A percentile compares a stretch with the other conserved stretches of the same genome.
These are phyloP conservation scores for Chalciporus chontae DNA, from an alignment of 768 basidiomycete genomes.

Conservation along the genomic window DNA sequence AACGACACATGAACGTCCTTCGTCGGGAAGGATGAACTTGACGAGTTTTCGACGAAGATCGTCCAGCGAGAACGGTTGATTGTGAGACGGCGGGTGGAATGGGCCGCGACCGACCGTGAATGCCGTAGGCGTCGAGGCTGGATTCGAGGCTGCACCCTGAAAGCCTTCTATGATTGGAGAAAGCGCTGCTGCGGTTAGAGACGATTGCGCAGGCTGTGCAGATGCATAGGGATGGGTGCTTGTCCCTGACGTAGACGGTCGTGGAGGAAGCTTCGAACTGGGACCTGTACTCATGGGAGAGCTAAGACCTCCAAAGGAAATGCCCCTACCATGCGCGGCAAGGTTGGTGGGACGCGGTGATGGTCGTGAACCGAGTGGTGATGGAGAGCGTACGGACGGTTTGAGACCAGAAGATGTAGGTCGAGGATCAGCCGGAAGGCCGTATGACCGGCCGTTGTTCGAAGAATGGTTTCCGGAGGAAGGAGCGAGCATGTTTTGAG, in stretches of 20 bases:
- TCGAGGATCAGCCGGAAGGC: conserved; percentile 60
- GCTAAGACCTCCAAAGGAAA: conserved; percentile 45
- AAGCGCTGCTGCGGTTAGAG: conserved; percentile 41
- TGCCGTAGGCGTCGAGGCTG: conserved; percentile 47
- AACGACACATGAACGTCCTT: conserved; percentile 71
- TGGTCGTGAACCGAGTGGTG: conserved; percentile 23
- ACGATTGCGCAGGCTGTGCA: conserved; percentile 48
- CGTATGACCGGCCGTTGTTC: conserved; percentile 43
- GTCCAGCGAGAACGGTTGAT: conserved; percentile 55
- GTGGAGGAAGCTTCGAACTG: conserved; percentile 40
- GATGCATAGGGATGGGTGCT: conserved; percentile 59
- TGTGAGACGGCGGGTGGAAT: conserved; percentile 45
- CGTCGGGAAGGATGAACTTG: conserved; percentile 85
- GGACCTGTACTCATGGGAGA: conserved; percentile 36
- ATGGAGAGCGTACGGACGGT: conserved; percentile 38
- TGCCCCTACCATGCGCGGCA: conserved; percentile 49
- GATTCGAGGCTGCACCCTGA: conserved; percentile 26
- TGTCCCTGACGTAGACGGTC: conserved; percentile 41
- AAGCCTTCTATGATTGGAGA: conserved; percentile 77
- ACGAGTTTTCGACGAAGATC: conserved; percentile 82
- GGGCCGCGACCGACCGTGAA: conserved; percentile 62
- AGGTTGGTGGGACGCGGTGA: conserved; percentile 40
- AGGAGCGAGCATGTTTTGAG: conserved; percentile 43
- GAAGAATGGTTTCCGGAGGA: conserved; percentile 24
- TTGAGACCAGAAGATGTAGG: conserved; percentile 45